Base-by-base conservation (phyloP, 176 grass and related monocot species). In the Poa annua region DNA sequence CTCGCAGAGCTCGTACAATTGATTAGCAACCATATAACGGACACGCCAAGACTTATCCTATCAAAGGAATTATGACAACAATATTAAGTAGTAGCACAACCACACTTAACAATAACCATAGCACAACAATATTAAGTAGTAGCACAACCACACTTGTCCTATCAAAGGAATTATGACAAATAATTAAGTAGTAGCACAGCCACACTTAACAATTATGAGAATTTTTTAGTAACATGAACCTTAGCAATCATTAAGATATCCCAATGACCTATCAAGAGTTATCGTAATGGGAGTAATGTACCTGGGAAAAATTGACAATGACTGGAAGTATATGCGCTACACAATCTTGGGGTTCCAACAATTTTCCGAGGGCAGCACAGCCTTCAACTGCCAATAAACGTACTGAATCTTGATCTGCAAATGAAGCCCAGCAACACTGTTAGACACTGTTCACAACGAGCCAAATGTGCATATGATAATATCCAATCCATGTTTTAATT, bases 11-110 rank as follows among this genome's bases (percentile, higher is more conserved):
- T 95, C 96, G 78, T 95, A 93, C 36, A 98, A 68, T 78, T 96
- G 93, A 84, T 99, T 99, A 48, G 96, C 96, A 44, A 99, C 96
- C 96, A 99, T 99, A 65, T 99, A 99, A 12, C 93, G 88, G 17
- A 96, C 96, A 83, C 91, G 93, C 96, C 96, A 99, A 4, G 96
- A 99, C 86, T 99, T 99, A 78, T 99, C 96, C 96, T 96, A 84
- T 80, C 38, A 54, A 76, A 59, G 36, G 54, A 88, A 17, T 76
- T 12, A 17, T 15, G 49, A 47, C 13, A 50, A 49, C 15, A 20
- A 5, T 38, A 78, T 71, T 56, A 73, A 82, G 51, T 29, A 29
- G 29, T 29, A 29, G 29, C 29, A 29, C 29, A 29, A 29, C 29
- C 29, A 29, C 29, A 29, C 29, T 29, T 29, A 29, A 29, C 29